These are phyloP conservation scores for Hortiboletus campestris DNA, from an alignment of 768 basidiomycete species.

Conservation along the genomic window DNA sequence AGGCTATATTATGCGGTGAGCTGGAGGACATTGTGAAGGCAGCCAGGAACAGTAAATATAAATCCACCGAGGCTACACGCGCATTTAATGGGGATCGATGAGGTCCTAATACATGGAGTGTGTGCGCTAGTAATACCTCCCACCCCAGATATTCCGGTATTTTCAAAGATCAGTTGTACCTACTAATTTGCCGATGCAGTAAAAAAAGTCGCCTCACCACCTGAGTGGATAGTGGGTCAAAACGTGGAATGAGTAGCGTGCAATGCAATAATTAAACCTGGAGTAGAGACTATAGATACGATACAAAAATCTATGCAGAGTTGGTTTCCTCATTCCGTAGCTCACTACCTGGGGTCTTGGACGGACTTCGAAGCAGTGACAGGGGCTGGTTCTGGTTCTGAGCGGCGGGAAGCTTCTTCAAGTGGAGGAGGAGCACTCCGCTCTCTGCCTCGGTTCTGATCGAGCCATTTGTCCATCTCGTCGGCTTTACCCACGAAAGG, in stretches of 20 bases:
- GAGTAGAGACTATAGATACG: constrained; percentile 37
- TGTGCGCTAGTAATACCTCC: not conserved
- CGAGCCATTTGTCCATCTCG: constrained; percentile 98
- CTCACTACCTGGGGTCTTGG: constrained; percentile 26
- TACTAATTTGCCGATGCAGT: not conserved
- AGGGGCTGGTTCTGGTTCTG: constrained; percentile 48
- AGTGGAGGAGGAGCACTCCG: constrained; percentile 66
- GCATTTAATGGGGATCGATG: constrained; percentile 53
- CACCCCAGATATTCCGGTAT: too few species aligned
- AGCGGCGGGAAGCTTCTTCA: constrained; percentile 44
- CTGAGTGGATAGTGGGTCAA: not conserved
- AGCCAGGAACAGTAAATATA: constrained; percentile 52
- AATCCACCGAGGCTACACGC: constrained; percentile 54
- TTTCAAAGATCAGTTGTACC: not conserved
- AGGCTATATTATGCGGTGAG: constrained; percentile 40
- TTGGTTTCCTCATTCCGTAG: constrained; percentile 1
- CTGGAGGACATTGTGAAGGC: constrained; percentile 27
- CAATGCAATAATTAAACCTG: constrained; percentile 44
- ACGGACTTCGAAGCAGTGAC: constrained; percentile 43
- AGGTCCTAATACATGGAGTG: not conserved
- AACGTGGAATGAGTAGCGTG: constrained; percentile 37
- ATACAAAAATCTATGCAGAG: constrained; percentile 14
- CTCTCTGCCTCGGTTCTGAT: constrained; percentile 63
- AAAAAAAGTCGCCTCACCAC: not conserved
- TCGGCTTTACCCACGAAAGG: constrained; percentile 77